Percentiles rank a stretch among this genome's conserved stretches.
These are phyloP conservation scores for Monosporascus cannonballus DNA, from an alignment of 2,329 filamentous ascomycete species.

Conservation along the genomic window DNA sequence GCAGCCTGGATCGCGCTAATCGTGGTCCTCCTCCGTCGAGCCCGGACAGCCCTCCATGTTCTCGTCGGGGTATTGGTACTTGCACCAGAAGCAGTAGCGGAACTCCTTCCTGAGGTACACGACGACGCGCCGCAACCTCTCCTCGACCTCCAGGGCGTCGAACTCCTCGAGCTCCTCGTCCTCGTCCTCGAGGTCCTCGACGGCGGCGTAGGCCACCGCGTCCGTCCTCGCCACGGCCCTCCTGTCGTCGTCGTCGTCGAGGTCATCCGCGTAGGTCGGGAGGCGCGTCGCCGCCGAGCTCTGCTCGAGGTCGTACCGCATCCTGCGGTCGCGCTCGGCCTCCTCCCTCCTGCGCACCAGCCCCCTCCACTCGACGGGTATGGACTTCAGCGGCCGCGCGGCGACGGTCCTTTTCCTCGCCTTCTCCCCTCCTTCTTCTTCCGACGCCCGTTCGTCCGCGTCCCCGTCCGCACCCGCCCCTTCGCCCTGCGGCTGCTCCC, in stretches of 20 bases:
- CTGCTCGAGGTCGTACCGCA: constrained; percentile 61
- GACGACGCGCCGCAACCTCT: constrained; percentile 63
- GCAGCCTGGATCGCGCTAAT: constrained; percentile 26
- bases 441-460: constrained; percentile 10
- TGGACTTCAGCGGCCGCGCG: constrained; percentile 52
- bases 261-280: constrained; percentile 61
- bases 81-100: constrained; percentile 95
- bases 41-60: constrained; percentile 87
- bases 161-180: constrained; percentile 78
- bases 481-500: constrained; percentile 8
- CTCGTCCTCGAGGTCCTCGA: constrained; percentile 68
- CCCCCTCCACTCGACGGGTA: constrained; percentile 76
- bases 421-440: constrained; percentile 10
- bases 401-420: constrained; percentile 31
- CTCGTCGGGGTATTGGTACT: constrained; percentile 67
- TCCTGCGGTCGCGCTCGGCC: constrained; percentile 59
- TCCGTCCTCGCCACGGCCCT: constrained; percentile 57
- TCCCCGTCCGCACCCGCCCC: constrained; percentile 6
- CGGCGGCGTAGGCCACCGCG: constrained; percentile 48
- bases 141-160: constrained; percentile 58
- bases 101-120: constrained; percentile 63
- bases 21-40: constrained; percentile 74
- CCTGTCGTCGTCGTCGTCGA: constrained; percentile 68
- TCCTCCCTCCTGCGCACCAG: constrained; percentile 65
- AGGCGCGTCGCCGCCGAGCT: constrained; percentile 48